A percentile compares a stretch with the other conserved stretches of the same genome.
phyloP scores from a whole-genome alignment of 495 filamentous ascomycete species.

The Aspergillus carlsbadensis region DNA sequence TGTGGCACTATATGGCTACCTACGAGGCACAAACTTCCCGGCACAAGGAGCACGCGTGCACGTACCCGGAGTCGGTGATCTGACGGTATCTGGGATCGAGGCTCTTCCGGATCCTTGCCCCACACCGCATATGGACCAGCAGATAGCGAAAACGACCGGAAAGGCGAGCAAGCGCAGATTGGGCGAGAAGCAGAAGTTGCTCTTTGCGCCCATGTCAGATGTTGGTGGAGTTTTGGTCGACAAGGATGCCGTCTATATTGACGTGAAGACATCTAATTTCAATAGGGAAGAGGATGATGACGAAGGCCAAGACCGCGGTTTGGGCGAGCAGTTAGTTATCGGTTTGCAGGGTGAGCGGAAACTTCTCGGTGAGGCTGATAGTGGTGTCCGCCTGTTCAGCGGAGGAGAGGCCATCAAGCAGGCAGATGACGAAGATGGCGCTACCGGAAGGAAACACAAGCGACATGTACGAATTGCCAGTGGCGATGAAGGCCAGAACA shows the following conservation, averaged over 20 bases:
- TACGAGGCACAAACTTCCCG: constrained; percentile 94
- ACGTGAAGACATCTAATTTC: constrained; percentile 74
- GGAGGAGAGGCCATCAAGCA: constrained; percentile 68
- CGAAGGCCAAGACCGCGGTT: constrained; percentile 62
- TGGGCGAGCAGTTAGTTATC: constrained; percentile 92
- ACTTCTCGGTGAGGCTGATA: constrained; percentile 76
- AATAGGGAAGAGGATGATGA: constrained; percentile 61
- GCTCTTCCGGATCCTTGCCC: constrained; percentile 91
- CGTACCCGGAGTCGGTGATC: constrained; percentile 91
- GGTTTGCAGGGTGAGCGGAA: constrained; percentile 79
- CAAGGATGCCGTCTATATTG: constrained; percentile 78
- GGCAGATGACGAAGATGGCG: constrained; percentile 58
- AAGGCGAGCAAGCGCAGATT: constrained; percentile 73
- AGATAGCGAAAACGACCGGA: constrained; percentile 74
- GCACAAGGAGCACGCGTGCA: constrained; percentile 84
- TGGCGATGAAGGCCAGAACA: constrained; percentile 39
- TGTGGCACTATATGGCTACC: constrained; percentile 88
- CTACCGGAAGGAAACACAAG: constrained; percentile 66
- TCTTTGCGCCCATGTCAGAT: constrained; percentile 97
- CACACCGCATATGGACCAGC: constrained; percentile 86
- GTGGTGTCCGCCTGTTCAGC: constrained; percentile 80
- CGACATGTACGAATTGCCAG: constrained; percentile 66
- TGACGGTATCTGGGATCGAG: constrained; percentile 81
- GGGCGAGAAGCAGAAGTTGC: constrained; percentile 91
- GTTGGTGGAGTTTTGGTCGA: constrained; percentile 86